Base-by-base conservation (phyloP, 345 rosid species). In the Bruguiera parviflora region DNA sequence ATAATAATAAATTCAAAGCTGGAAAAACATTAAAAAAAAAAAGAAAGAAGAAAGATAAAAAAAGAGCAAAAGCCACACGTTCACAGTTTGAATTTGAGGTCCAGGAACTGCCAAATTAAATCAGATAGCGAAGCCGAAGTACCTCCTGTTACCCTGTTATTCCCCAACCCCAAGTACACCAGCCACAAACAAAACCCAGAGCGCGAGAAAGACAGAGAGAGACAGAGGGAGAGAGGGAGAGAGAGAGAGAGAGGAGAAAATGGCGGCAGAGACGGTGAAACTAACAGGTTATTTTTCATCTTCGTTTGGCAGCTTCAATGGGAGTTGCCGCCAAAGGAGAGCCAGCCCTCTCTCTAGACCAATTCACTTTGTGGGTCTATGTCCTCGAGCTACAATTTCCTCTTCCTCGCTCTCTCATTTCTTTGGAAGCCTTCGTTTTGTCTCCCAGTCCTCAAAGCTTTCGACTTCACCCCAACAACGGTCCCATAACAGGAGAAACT, bases 201-300 rank as follows among this genome's bases (percentile, higher is more conserved):
- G 28, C 28, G 28, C 28, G 28, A n/a, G 28, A 27, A 27, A 27
- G 28, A n/a, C 6, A 52, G 46, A 10, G 29, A 20, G 66, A 64
- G 73, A 63, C 69, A 55, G 58, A 51, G 70, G 22, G 29, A 27
- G 39, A 16, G 49, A 9, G 55, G 29, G 25, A 47, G 61, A 2
- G 18, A 21, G 15, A 18, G 19, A 33, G 10, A 6, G 5, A 5
- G 16, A 8, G 21, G 15, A 71, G 16, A 11, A 73, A 76, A 93
- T 94, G 98, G 97, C 96, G 22, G 81, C 88, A 28, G 96, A 89
- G 78, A 82, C 88, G 60, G 39, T 91, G 63, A 84, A 88, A 39
- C 58, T 86, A n/a, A 64, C 89, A 25, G 74, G 72, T 81, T 80
- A 87, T 20, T 58, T 65, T 68, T 81, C 95, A 3, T 70, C 71